Base-by-base conservation (phyloP, 768 basidiomycete species). In the Amanita exitialis region DNA sequence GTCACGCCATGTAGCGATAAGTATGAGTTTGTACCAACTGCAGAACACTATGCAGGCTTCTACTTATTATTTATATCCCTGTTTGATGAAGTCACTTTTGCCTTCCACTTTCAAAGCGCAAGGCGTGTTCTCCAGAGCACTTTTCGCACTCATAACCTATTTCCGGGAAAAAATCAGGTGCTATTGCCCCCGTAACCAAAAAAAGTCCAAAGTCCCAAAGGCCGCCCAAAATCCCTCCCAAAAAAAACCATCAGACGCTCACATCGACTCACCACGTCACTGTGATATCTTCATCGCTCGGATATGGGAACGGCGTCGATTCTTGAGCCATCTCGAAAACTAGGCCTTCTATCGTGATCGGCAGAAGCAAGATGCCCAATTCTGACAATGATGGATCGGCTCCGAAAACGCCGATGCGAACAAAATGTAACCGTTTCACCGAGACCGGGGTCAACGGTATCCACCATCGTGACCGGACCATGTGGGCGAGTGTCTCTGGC, bases 381-480 rank as follows among this genome's bases (percentile, higher is more conserved):
- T 34, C 45, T 9, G 28, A 15, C 20, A 46, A 8, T 34, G 28
- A 46, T 21, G 12, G n/a, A 20, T 32, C 34, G 12, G 20, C 32
- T 34, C 45, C 45, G 16, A 34, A 46, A 23, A 46, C 3, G 45
- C 45, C 45, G 12, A 46, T 18, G 16, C 34, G 45, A 13, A 46
- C 45, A 4, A 28, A 3, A 18, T n/a, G 28, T 21, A 46, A 46
- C 18, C 21, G 45, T 34, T 32, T 18, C 18, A 45, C 44, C 10
- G 44, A 32, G 16, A n/a, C 28, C 45, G 27, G 4, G 5, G 45
- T 21, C 28, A 28, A 20, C 28, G 30, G 45, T 34, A 20, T 46
- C 45, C 30, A 32, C 45, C 45, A 46, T 18, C 45, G 45, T 10
- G 45, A 46, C 34, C 34, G 45, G 13, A 46, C 21, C 45, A 46